Evolutionary conservation across 2,329 filamentous ascomycete species (phyloP), one percentile per base, ranked within the genome.

Genomic region (Fusarium sp.): DNA sequence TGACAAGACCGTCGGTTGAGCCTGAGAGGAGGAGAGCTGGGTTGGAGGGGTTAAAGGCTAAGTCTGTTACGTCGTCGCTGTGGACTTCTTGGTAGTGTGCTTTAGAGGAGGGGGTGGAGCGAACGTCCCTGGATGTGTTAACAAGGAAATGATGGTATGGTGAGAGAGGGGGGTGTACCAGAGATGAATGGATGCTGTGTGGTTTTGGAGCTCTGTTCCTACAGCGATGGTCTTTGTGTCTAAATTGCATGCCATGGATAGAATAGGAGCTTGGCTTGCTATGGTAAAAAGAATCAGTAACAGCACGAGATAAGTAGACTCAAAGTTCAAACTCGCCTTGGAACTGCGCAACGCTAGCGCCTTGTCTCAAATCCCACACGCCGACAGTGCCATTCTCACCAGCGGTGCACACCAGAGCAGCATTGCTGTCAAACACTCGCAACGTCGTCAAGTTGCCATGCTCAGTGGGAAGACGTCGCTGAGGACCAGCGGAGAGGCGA

Each of bases 1-100:
- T 94, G 73, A 95, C 86, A 2, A 95, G 86, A 8, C 92, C 92
- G 78, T 96, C 93, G 15, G 92, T 95, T 38, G 91, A 93, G 43
- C 91, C 92, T 2, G 92, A 93, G 13, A 95, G 84, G 7, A 95
- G 85, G 17, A 92, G 81, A 44, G 86, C 84, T 1, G 87, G 84
- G 49, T 87, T 82, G 4, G 79, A 81, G 0, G 90, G 89, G 77
- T 92, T 89, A 73, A 90, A 89, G 74, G 73, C 61, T 4, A 83
- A 78, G 15, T 89, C 86, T 34, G 89, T 91, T 47, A 91, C 82
- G 76, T 92, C 89, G 77, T 92, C 90, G 71, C 87, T 90, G 78
- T 92, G 89, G 33, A 90, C 84, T 72, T 91, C 89, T 50, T 86
- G 83, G 77, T 91, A 91, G 64, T 86, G 82, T 43, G 85, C 81